Conservation (phyloP, 116 monocot genomes). For the Phalaenopsis hybrid region DNA sequence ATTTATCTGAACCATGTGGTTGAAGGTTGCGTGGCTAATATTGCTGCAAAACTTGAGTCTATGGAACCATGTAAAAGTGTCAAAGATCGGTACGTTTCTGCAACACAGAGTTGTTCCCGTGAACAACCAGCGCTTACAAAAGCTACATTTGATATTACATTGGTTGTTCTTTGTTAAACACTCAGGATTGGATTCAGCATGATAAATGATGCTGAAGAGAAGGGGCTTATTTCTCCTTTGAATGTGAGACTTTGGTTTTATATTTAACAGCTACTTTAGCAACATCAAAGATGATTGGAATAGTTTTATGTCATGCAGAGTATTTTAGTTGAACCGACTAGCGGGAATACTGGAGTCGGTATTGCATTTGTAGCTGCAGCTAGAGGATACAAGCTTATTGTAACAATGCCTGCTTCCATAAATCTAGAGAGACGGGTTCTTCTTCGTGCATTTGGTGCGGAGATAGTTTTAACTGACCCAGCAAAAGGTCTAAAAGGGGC, state of each 20-base stretch:
- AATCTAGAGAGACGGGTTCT: slow-evolving; percentile 79
- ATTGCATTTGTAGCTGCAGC: slow-evolving; percentile 87
- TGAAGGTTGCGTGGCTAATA: slow-evolving; percentile 89
- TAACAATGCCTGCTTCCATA: slow-evolving; percentile 85
- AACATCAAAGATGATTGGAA: background rate
- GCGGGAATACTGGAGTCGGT: slow-evolving; percentile 81
- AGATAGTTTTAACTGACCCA: slow-evolving; percentile 82
- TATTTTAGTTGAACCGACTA: slow-evolving; percentile 83
- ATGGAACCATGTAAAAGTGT: slow-evolving; percentile 96
- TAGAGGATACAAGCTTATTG: slow-evolving; percentile 78
- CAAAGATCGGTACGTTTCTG: slow-evolving; percentile 63
- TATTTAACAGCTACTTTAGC: background rate
- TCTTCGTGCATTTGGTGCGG: slow-evolving; percentile 74
- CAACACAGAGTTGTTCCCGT: background rate
- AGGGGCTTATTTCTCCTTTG: slow-evolving; percentile 59
- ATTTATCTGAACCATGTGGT: slow-evolving; percentile 89
- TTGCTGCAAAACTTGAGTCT: slow-evolving; percentile 96
- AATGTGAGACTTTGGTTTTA: slow-evolving; percentile 33
- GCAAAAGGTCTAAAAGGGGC: slow-evolving; percentile 83
- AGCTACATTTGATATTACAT: background rate
- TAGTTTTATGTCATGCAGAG: slow-evolving; percentile 34
- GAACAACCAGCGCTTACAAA: background rate
- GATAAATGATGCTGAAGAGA: slow-evolving; percentile 90
- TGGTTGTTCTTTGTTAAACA: background rate
- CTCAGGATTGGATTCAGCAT: slow-evolving; percentile 87